Conservation (phyloP, 75 land plant genomes). For the Pinus taeda region DNA sequence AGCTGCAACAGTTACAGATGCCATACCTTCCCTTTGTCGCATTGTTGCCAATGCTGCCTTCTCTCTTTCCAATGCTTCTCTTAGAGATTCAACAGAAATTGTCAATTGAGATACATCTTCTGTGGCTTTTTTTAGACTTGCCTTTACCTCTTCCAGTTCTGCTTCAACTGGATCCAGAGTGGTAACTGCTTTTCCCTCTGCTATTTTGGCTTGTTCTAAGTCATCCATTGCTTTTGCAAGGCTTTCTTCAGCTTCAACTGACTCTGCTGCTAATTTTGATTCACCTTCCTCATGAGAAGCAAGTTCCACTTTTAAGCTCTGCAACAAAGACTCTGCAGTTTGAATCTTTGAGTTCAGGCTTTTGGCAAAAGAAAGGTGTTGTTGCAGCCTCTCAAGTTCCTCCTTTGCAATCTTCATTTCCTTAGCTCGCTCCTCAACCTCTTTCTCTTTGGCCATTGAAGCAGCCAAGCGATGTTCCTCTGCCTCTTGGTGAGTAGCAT, state of each 20-base stretch:
- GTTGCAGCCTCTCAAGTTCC: constrained; percentile 48
- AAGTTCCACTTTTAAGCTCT: constrained; percentile 56
- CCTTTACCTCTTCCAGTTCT: constrained; percentile 54
- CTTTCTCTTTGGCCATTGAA: constrained; percentile 39
- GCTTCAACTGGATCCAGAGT: constrained; percentile 30
- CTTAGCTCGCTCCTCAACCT: constrained; percentile 32
- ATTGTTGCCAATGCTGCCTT: constrained; percentile 37
- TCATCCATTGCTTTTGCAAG: constrained; percentile 25
- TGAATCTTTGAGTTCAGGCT: constrained; percentile 56
- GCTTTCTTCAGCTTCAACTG: constrained; percentile 13
- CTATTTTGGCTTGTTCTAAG: constrained; percentile 26
- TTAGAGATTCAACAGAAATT: constrained; percentile 47
- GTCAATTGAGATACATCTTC: constrained; percentile 47
- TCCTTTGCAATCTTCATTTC: constrained; percentile 56
- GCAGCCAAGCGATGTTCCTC: constrained; percentile 52
- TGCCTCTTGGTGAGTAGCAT: constrained; percentile 63
- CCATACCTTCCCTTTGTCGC: constrained; percentile 59
- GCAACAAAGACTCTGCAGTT: constrained; percentile 33
- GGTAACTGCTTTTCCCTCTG: constrained; percentile 30
- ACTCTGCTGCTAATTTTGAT: constrained; percentile 15
- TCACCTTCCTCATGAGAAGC: constrained; percentile 50
- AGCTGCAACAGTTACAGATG: constrained; percentile 47
- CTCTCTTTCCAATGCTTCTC: constrained; percentile 51
- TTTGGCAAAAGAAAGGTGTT: constrained; percentile 31
- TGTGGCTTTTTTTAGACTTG: constrained; percentile 49